Conservation (phyloP, 139 green algal species). For the Pleodorina starrii region DNA sequence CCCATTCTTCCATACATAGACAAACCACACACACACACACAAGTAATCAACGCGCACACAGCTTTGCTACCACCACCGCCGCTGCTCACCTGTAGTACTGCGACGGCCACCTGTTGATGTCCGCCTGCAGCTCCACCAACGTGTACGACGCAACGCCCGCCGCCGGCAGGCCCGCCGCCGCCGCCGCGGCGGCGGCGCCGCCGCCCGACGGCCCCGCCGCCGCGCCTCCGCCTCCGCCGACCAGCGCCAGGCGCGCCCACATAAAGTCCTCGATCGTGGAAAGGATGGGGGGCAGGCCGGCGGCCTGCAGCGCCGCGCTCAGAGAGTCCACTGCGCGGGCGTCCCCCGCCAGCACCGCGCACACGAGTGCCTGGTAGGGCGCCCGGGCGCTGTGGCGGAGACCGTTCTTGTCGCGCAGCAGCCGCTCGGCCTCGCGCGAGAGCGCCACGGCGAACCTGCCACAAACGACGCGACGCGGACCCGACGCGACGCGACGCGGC, state of each 20-base stretch:
- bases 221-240: conserved; percentile 48
- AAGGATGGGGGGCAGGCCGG: conserved; percentile 75
- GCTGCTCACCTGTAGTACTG: conserved; percentile 88
- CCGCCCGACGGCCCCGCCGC: neutral
- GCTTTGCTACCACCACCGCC: too few relatives aligned
- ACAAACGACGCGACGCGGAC: too few relatives aligned
- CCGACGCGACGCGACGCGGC: too few relatives aligned
- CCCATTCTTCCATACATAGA: too few relatives aligned
- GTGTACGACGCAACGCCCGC: conserved; percentile 54
- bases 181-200: conserved; percentile 3
- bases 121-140: conserved; percentile 81
- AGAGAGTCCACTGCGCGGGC: conserved; percentile 73
- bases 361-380: conserved; percentile 66
- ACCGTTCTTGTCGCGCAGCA: conserved; percentile 69
- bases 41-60: too few relatives aligned
- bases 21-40: too few relatives aligned
- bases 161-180: neutral
- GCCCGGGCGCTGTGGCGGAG: conserved; percentile 10
- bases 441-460: conserved; percentile 51
- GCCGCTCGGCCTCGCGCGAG: conserved; percentile 73
- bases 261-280: conserved; percentile 95
- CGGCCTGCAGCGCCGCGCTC: conserved; percentile 51
- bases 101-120: conserved; percentile 85
- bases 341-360: conserved; percentile 80
- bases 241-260: conserved; percentile 86